Evolutionary conservation across 345 rosid genomes (phyloP), one percentile per base, ranked within the genome.

Genomic region (Lepidium sativum): DNA sequence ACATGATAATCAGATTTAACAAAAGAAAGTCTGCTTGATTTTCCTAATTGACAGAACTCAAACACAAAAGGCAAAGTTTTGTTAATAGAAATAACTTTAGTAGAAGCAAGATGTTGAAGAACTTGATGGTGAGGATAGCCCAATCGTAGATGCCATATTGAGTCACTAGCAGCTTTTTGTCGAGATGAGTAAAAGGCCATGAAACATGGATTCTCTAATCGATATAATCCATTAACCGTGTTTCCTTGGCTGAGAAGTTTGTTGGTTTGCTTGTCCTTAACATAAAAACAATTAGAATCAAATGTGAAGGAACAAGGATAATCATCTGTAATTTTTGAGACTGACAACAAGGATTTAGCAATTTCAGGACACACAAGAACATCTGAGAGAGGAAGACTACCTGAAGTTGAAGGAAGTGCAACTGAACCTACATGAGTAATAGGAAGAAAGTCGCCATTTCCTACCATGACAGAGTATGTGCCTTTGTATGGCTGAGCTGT

Each of bases 91-190:
- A 17, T 47, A 1, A 6, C 13, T 1, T 9, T 15, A 0, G 0
- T 5, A 4, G 0, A 9, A 2, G 23, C 4, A 1, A 54, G 4
- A 0, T 1, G 14, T n/a, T n/a, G n/a, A n/a, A n/a, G n/a, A n/a
- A n/a, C n/a, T n/a, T n/a, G n/a, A n/a, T n/a, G n/a, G n/a, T 17
- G 0, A 0, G 39, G 13, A 15, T 52, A n/a, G 0, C 57, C 33
- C 0, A 48, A 16, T 0, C 16, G 0, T 5, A 0, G 1, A 0
- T 23, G 53, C 23, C 39, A 52, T 0, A 14, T 1, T 0, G 31
- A 21, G 4, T 2, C n/a, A 31, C 25, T 47, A 0, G 48, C 4
- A 0, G 14, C 3, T 17, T 32, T 35, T 6, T 43, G 41, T 1
- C 41, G 7, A 0, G 17, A 6, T 0, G 43, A 62, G 8, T 31